Evolutionary conservation across 768 basidiomycete species (phyloP), one percentile per base, ranked within the genome.

Genomic region (Tulasnella sp.): DNA sequence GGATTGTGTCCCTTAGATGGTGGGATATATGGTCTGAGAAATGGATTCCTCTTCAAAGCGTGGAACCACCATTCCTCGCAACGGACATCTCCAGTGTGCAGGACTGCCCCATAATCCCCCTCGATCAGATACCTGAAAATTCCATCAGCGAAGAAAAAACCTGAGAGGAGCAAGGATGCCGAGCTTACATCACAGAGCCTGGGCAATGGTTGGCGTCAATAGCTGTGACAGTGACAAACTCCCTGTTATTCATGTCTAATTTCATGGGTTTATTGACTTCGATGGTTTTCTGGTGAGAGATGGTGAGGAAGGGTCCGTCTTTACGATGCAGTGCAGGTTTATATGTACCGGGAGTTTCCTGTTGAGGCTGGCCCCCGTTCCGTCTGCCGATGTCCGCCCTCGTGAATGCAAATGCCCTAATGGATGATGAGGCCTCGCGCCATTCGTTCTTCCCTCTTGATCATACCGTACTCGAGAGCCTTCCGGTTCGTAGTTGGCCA

Each of bases 191-290:
- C 43, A 91, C 84, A 0, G 92, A 85, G 0, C 93, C 93, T 10
- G 91, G 93, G 68, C 92, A 96, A 68, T 97, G 93, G 66, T 96
- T 96, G 0, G 93, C 93, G 66, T 93, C 88, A 7, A 96, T 70
- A 9, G 87, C 75, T 0, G 91, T 93, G 59, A 96, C 76, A 0
- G 76, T 82, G 9, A 94, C 84, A 2, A 67, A 69, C 64, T 83
- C 79, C 7, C 72, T 72, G 22, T 76, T 71, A 3, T 75, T 77
- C 17, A 93, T 68, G 34, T 82, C 79, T 29, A 84, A 74, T 30
- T 67, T 60, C 0, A 80, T 85, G 0, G 91, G 88, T 2, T 76
- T 76, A 60, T 90, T 76, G 53, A 87, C 66, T 0, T 81, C 78
- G 45, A 87, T 64, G 1, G 79, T 64, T 65, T 73, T 76, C 87